Base-by-base conservation (phyloP, 1,284 basidiomycete species). In the Fomitiporia mediterranea region DNA sequence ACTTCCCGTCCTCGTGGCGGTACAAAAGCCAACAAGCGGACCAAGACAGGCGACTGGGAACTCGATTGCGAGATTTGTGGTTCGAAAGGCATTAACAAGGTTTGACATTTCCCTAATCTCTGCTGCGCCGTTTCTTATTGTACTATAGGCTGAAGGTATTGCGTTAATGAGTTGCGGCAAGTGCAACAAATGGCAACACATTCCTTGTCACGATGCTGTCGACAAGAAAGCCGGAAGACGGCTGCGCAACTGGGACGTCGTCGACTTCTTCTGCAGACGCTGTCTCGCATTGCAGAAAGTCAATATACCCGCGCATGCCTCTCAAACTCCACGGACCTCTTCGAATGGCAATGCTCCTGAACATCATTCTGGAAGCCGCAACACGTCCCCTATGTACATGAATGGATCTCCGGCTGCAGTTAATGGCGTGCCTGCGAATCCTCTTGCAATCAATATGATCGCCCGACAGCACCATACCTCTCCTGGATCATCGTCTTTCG, bases 151-250 rank as follows among this genome's bases (percentile, higher is more conserved):
- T 61, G 89, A 89, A 61, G 84, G 83, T 21, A 72, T 77, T 30
- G 82, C 87, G 8, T 79, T 94, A 70, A 81, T 92, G 67, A 89
- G 82, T 43, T 94, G 91, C 65, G 89, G 87, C 34, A 67, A 71
- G 42, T 94, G 91, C 68, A 79, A 77, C 19, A 86, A 83, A 64
- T 94, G 92, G 91, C 89, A 91, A 61, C 89, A 91, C 61, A 89
- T 89, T 38, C 62, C 72, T n/a, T 91, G 89, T 62, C 87, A 91
- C 63, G 85, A 91, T 63, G 70, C 69, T 39, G 80, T 76, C 25
- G 88, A 90, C 65, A 67, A 72, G 38, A 70, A 72, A 35, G 74
- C 77, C 25, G 83, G 86, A 17, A 76, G 75, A 13, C 78, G 77
- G 13, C 77, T 74, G 62, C 82, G 87, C 30, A 80, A 90, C 61